Percentiles rank a stretch among this genome's conserved stretches.
Conservation (phyloP, 2,329 filamentous ascomycete species). For the Hymenoscyphus infarciens region DNA sequence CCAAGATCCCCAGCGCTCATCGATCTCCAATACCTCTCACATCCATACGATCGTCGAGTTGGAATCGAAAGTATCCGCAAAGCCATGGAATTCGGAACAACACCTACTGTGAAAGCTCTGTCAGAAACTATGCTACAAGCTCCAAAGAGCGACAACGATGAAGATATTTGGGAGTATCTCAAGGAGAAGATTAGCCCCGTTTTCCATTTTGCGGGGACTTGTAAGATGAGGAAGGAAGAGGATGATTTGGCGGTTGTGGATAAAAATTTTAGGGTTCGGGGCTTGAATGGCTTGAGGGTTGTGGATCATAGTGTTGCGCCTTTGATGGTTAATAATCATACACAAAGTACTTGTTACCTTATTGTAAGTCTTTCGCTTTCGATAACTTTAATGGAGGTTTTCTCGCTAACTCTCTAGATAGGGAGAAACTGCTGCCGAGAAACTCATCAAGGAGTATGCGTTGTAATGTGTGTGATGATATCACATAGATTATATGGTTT, state of each 20-base stretch:
- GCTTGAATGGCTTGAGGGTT: constrained; percentile 7
- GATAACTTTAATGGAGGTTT: neutral
- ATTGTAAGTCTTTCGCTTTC: constrained; percentile 3
- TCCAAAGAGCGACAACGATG: constrained; percentile 48
- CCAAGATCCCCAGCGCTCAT: constrained; percentile 62
- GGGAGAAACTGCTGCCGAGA: neutral
- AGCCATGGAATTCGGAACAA: constrained; percentile 24
- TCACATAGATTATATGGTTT: too few species aligned
- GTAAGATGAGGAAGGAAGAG: constrained; percentile 9
- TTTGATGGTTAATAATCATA: constrained; percentile 8
- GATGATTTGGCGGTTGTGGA: constrained; percentile 5
- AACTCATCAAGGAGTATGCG: neutral
- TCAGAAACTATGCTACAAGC: constrained; percentile 37
- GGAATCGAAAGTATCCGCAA: constrained; percentile 45
- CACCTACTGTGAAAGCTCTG: constrained; percentile 28
- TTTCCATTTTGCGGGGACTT: constrained; percentile 5
- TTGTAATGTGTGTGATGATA: neutral
- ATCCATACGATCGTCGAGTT: constrained; percentile 51
- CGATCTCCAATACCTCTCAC: constrained; percentile 54
- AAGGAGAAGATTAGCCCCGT: neutral
- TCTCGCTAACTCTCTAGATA: neutral
- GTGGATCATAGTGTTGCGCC: constrained; percentile 36
- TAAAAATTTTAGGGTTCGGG: constrained; percentile 5
- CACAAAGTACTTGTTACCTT: constrained; percentile 5
- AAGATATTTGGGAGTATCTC: constrained; percentile 43